Percentiles rank a stretch among this genome's conserved stretches.
phyloP scores from a whole-genome alignment of 768 basidiomycete genomes.

The Pluteus cervinus region DNA sequence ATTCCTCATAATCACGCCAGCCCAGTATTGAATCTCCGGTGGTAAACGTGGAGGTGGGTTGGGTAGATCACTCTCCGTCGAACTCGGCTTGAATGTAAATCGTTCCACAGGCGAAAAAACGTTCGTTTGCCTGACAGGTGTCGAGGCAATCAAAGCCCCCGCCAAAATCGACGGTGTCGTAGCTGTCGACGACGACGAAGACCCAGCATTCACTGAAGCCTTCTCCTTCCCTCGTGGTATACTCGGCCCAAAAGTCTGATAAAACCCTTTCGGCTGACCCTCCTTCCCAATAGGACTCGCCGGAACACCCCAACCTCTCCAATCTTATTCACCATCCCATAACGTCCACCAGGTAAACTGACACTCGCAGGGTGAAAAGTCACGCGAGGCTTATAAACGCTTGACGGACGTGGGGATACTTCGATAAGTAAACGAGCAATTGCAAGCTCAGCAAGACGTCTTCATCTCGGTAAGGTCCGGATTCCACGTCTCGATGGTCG shows the following conservation, averaged over 20 bases:
- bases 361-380: slow-evolving; percentile 77
- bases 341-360: slow-evolving; percentile 26
- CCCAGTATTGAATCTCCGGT: slow-evolving; percentile 96
- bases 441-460: slow-evolving; percentile 89
- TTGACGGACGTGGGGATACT: slow-evolving; percentile 95
- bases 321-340: slow-evolving; percentile 6
- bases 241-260: slow-evolving; percentile 1
- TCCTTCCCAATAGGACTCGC: too few relatives aligned
- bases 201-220: slow-evolving; percentile 27
- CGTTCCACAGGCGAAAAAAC: slow-evolving; percentile 95
- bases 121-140: slow-evolving; percentile 60
- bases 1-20: slow-evolving; percentile 99
- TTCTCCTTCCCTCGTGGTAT: slow-evolving; percentile 44
- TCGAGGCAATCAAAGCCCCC: too few relatives aligned
- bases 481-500: too few relatives aligned
- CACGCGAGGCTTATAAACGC: slow-evolving; percentile 84
- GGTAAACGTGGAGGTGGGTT: slow-evolving; percentile 71
- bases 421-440: slow-evolving; percentile 91
- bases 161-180: too few relatives aligned
- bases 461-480: slow-evolving; percentile 90
- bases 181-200: too few relatives aligned
- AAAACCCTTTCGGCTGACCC: slow-evolving; percentile 14
- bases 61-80: slow-evolving; percentile 67
- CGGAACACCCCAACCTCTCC: slow-evolving; percentile 1
- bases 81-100: slow-evolving; percentile 91